Percentiles rank a stretch among this genome's conserved stretches.
Conservation (phyloP, 2,329 filamentous ascomycete genomes). For the Dothistroma pini region DNA sequence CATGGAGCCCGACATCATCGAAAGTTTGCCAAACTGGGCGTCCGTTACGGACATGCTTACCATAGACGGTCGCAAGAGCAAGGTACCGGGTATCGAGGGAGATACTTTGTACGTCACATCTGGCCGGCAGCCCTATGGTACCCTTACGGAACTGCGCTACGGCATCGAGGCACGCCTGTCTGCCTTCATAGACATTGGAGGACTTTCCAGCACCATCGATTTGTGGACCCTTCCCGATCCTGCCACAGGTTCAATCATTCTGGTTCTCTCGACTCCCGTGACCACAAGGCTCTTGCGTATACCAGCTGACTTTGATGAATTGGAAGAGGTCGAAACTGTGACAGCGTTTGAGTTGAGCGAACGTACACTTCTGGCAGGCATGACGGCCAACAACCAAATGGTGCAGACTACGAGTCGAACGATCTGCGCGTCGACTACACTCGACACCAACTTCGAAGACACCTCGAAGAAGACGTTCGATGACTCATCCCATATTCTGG, state of each 20-base stretch:
- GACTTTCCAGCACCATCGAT: conserved; percentile 28
- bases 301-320: conserved; percentile 17
- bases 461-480: conserved; percentile 13
- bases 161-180: conserved; percentile 40
- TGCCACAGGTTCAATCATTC: conserved; percentile 31
- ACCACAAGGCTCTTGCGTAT: conserved; percentile 24
- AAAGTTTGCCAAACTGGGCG: conserved; percentile 61
- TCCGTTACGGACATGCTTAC: conserved; percentile 49
- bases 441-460: conserved; percentile 31
- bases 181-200: conserved; percentile 23
- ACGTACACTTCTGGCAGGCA: conserved; percentile 27
- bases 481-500: conserved; percentile 20
- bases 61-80: conserved; percentile 27
- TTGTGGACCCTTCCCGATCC: conserved; percentile 39
- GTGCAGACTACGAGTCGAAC: conserved; percentile 30
- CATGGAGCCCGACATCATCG: conserved; percentile 46
- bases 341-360: conserved; percentile 25
- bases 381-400: conserved; percentile 21
- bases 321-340: conserved; percentile 13
- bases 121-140: conserved; percentile 43
- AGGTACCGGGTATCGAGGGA: conserved; percentile 15
- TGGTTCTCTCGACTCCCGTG: conserved; percentile 37
- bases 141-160: conserved; percentile 42
- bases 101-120: conserved; percentile 39
- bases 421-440: conserved; percentile 21